These are phyloP conservation scores for Trifolium subterraneum DNA, from an alignment of 306 rosid genomes.

Conservation along the genomic window DNA sequence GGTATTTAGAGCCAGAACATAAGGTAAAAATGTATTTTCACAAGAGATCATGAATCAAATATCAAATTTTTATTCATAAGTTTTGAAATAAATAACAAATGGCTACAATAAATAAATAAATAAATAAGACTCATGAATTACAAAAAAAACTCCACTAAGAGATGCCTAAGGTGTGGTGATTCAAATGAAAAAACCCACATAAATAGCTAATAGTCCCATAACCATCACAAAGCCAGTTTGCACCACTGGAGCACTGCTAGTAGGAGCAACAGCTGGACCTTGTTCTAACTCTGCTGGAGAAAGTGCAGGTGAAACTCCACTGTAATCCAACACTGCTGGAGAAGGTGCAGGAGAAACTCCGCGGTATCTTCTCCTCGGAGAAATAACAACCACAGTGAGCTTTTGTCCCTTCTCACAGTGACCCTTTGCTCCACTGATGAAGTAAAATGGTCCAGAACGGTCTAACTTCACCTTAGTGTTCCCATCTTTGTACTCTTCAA, in stretches of 20 bases:
- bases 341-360: conserved; percentile 73
- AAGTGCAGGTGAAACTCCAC: conserved; percentile 65
- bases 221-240: conserved; percentile 47
- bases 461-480: conserved; percentile 70
- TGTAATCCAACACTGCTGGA: conserved; percentile 51
- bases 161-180: neutral
- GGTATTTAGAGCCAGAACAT: neutral
- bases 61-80: neutral
- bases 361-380: conserved; percentile 52
- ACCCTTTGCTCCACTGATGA: conserved; percentile 82
- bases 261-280: conserved; percentile 82
- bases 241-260: conserved; percentile 60
- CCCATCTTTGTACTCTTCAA: conserved; percentile 60
- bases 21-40: neutral
- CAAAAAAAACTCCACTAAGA: neutral
- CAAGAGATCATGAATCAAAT: neutral
- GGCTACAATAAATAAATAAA: conserved; percentile 14
- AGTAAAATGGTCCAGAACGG: conserved; percentile 70
- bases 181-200: conserved; percentile 53
- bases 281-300: conserved; percentile 61
- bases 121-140: neutral
- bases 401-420: conserved; percentile 87
- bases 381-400: conserved; percentile 68
- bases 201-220: conserved; percentile 49
- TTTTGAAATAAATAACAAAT: conserved; percentile 30